A percentile compares a stretch with the other conserved stretches of the same genome.
Conservation (phyloP, 129 eudicot species). For the Flaveria ramosissima region DNA sequence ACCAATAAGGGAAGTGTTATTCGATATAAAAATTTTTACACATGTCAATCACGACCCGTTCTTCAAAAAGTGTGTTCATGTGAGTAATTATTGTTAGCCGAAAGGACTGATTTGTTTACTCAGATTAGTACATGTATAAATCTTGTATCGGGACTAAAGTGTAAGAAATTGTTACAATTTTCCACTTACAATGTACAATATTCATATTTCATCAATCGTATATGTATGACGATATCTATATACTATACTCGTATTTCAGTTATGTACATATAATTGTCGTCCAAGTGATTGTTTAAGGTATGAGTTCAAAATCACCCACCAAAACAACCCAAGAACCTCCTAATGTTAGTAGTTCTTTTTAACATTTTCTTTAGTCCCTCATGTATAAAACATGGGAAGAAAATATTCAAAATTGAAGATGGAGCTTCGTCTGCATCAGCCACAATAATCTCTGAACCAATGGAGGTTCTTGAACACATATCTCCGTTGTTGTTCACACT, state of each 20-base stretch:
- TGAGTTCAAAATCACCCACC: slow-evolving; percentile 23
- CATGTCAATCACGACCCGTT: too few relatives aligned
- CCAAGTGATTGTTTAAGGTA: slow-evolving; percentile 11
- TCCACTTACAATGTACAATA: too few relatives aligned
- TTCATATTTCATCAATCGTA: not conserved
- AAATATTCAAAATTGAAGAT: slow-evolving; percentile 8
- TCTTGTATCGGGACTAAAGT: too few relatives aligned
- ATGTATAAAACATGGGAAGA: slow-evolving; percentile 33
- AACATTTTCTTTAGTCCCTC: slow-evolving; percentile 40
- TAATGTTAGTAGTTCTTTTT: slow-evolving; percentile 42
- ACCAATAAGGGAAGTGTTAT: too few relatives aligned
- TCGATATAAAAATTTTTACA: too few relatives aligned
- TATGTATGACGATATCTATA: not conserved
- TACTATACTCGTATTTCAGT: not conserved
- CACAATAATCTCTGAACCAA: slow-evolving; percentile 21
- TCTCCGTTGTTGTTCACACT: slow-evolving; percentile 14
- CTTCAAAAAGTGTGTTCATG: too few relatives aligned
- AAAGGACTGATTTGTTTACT: too few relatives aligned
- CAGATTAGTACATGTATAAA: too few relatives aligned
- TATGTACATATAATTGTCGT: not conserved
- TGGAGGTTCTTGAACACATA: slow-evolving; percentile 6
- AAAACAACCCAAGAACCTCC: slow-evolving; percentile 66
- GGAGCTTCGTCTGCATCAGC: slow-evolving; percentile 9
- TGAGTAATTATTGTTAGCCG: too few relatives aligned
- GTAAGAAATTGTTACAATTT: too few relatives aligned